phyloP scores from a whole-genome alignment of 495 filamentous ascomycete species.

The Durotheca rogersii region DNA sequence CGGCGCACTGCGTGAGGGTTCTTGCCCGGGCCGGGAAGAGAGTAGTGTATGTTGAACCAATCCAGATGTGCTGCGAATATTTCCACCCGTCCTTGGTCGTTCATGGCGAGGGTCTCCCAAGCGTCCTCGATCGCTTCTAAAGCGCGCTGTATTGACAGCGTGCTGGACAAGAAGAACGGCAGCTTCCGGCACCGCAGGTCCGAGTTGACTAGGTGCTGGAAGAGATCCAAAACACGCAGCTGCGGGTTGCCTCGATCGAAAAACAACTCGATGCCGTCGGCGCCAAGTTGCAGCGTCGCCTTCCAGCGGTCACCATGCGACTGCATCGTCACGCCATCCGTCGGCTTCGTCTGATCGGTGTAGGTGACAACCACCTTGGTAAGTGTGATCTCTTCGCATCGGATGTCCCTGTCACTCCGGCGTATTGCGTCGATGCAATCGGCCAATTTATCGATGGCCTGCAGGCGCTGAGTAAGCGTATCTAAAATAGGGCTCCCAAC shows the following conservation, averaged over 20 bases:
- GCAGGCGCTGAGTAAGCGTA: conserved; percentile 54
- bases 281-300: conserved; percentile 40
- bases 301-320: conserved; percentile 37
- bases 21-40: conserved; percentile 26
- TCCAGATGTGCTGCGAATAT: conserved; percentile 48
- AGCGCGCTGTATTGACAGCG: conserved; percentile 67
- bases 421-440: conserved; percentile 62
- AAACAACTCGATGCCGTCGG: conserved; percentile 44
- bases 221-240: conserved; percentile 63
- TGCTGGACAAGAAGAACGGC: conserved; percentile 49
- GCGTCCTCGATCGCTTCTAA: conserved; percentile 56
- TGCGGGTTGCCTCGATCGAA: conserved; percentile 74
- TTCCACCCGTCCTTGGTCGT: conserved; percentile 41
- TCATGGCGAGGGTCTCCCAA: conserved; percentile 37
- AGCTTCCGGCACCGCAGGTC: conserved; percentile 34
- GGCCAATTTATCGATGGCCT: conserved; percentile 64
- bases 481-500: conserved; percentile 59
- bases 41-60: conserved; percentile 52
- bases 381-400: conserved; percentile 59
- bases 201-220: conserved; percentile 63
- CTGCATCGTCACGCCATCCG: conserved; percentile 7
- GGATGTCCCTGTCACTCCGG: conserved; percentile 49
- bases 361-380: conserved; percentile 65
- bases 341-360: conserved; percentile 27
- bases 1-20: conserved; percentile 17